Percentiles rank a stretch among this genome's conserved stretches.
phyloP scores from a whole-genome alignment of 768 basidiomycete genomes.

The Thelephora ganbajun region DNA sequence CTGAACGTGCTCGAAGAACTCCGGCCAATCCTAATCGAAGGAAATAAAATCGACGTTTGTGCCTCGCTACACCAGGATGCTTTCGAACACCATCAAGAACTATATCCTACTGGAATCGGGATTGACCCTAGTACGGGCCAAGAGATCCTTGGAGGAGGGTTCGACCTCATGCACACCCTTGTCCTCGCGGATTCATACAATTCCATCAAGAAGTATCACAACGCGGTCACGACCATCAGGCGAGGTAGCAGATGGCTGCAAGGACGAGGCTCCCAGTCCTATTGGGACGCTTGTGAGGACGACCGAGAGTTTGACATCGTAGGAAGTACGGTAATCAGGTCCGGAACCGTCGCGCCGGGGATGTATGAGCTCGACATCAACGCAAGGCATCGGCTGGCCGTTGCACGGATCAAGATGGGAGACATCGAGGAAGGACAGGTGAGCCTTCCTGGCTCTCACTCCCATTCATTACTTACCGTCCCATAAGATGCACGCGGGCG shows the following conservation, averaged over 20 bases:
- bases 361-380: conserved; percentile 57
- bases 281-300: conserved; percentile 75
- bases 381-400: conserved; percentile 69
- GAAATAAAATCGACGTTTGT: conserved; percentile 52
- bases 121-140: conserved; percentile 11
- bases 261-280: conserved; percentile 52
- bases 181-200: conserved; percentile 79
- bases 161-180: conserved; percentile 57
- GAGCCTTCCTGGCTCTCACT: background rate
- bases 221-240: conserved; percentile 55
- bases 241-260: conserved; percentile 83
- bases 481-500: conserved; percentile 57
- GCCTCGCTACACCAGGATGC: conserved; percentile 58
- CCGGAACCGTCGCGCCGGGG: conserved; percentile 38
- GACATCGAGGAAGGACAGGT: conserved; percentile 77
- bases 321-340: conserved; percentile 11
- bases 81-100: conserved; percentile 48
- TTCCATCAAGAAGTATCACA: conserved; percentile 49
- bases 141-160: conserved; percentile 21
- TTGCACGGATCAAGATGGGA: conserved; percentile 70
- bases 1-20: conserved; percentile 68
- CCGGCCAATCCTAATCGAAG: conserved; percentile 61
- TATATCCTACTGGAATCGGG: conserved; percentile 37
- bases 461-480: background rate
- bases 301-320: conserved; percentile 76